These are phyloP conservation scores for Kregervanrija fluxuum DNA, from an alignment of 805 yeast species.

Conservation along the genomic window DNA sequence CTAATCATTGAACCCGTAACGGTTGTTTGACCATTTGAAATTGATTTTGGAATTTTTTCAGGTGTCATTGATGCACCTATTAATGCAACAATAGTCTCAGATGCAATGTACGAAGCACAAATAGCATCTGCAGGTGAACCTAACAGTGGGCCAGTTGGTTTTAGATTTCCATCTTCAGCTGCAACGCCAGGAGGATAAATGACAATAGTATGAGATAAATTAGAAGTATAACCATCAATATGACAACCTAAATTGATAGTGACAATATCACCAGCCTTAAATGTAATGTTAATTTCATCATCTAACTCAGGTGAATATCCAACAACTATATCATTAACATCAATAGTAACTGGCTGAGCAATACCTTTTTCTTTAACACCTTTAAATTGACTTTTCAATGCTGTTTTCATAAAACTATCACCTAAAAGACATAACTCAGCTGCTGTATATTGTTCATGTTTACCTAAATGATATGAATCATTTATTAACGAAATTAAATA, in stretches of 20 bases:
- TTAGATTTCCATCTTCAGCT: slow-evolving; percentile 27
- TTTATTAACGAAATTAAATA: slow-evolving; percentile 63
- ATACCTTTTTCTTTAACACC: slow-evolving; percentile 82
- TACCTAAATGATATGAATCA: slow-evolving; percentile 59
- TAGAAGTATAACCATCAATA: slow-evolving; percentile 90
- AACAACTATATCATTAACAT: slow-evolving; percentile 66
- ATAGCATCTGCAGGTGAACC: slow-evolving; percentile 86
- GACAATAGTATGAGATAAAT: slow-evolving; percentile 79
- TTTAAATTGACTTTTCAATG: slow-evolving; percentile 54
- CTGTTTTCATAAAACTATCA: slow-evolving; percentile 62
- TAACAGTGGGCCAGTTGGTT: slow-evolving; percentile 70
- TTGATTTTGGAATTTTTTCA: slow-evolving; percentile 58
- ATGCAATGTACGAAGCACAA: slow-evolving; percentile 84
- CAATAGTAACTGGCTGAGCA: slow-evolving; percentile 85
- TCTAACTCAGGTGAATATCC: slow-evolving; percentile 88
- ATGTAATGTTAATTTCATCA: slow-evolving; percentile 46
- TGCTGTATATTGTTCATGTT: slow-evolving; percentile 40
- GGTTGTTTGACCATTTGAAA: slow-evolving; percentile 27
- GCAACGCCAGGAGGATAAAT: slow-evolving; percentile 58
- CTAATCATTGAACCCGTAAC: slow-evolving; percentile 71
- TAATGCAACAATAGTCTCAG: slow-evolving; percentile 74
- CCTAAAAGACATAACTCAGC: slow-evolving; percentile 77
- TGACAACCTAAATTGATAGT: slow-evolving; percentile 85
- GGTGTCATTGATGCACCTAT: slow-evolving; percentile 70
- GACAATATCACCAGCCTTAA: slow-evolving; percentile 75